These are phyloP conservation scores for Graphiopsis chlorocephala DNA, from an alignment of 2,329 filamentous ascomycete genomes.

Conservation along the genomic window DNA sequence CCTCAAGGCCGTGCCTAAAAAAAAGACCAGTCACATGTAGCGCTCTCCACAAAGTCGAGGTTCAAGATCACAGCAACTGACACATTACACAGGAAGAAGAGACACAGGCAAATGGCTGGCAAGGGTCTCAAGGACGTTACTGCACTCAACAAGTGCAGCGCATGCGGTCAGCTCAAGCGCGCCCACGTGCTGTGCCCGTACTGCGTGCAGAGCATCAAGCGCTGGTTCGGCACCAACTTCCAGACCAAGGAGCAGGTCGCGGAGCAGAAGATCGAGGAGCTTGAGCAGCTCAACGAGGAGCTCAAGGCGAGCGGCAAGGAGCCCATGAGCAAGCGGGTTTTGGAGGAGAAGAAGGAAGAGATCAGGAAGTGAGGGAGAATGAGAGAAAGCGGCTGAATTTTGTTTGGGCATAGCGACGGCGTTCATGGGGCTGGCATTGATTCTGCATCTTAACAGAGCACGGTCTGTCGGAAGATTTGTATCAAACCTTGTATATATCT, in stretches of 20 bases:
- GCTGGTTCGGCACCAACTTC: slow-evolving; percentile 37
- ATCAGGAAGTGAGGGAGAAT: slow-evolving; percentile 20
- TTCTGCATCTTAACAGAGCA: slow-evolving; percentile 8
- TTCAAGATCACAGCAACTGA: background rate
- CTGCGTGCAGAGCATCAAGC: slow-evolving; percentile 66
- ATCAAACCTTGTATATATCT: slow-evolving; percentile 12
- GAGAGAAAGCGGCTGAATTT: slow-evolving; percentile 8
- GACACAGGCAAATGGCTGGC: slow-evolving; percentile 89
- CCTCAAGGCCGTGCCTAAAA: slow-evolving; percentile 91
- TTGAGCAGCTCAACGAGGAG: slow-evolving; percentile 28
- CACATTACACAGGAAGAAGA: slow-evolving; percentile 61
- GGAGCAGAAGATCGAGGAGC: slow-evolving; percentile 21
- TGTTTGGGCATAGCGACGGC: slow-evolving; percentile 16
- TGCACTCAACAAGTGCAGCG: slow-evolving; percentile 81
- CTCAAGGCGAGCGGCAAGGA: slow-evolving; percentile 24
- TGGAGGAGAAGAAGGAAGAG: slow-evolving; percentile 23
- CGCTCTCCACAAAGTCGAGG: background rate
- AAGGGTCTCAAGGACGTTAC: slow-evolving; percentile 92
- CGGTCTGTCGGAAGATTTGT: slow-evolving; percentile 2
- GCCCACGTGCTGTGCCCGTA: slow-evolving; percentile 84
- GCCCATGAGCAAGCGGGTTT: slow-evolving; percentile 21
- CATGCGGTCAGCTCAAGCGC: slow-evolving; percentile 82
- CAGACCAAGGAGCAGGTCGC: slow-evolving; percentile 28
- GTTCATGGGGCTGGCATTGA: slow-evolving; percentile 5
- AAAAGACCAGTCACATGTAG: slow-evolving; percentile 88